Evolutionary conservation across 352 stramenopile genomes (phyloP).

Genomic region (Globisporangium apiculatum): DNA sequence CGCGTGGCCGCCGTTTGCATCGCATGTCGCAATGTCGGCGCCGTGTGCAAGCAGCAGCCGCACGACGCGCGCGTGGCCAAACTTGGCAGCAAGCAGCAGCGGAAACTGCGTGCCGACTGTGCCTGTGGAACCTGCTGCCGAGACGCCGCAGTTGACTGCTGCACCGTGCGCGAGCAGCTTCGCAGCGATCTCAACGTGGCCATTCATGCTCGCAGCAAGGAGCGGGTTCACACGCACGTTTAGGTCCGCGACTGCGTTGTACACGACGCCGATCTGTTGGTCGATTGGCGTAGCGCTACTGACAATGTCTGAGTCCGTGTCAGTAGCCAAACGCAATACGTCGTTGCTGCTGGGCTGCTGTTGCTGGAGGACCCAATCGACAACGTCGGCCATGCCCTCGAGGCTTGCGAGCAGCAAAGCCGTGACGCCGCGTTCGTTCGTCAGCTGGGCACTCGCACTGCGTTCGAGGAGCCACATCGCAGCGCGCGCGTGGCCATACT

Average conservation of each 20-base stretch:
- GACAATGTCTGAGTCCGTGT: background rate
- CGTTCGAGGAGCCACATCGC: conserved; percentile 50
- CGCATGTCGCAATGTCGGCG: conserved; percentile 25
- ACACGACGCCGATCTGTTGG: conserved; percentile 57
- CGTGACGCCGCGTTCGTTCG: conserved; percentile 72
- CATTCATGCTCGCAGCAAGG: conserved; percentile 67
- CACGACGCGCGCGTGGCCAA: conserved; percentile 86
- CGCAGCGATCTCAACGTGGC: conserved; percentile 43
- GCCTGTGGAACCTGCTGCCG: conserved; percentile 7
- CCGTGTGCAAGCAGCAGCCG: conserved; percentile 53
- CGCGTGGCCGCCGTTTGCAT: conserved; percentile 41
- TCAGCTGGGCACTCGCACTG: conserved; percentile 28
- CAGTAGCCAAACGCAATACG: too few relatives aligned
- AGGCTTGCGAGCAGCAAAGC: conserved; percentile 61
- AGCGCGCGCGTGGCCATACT: conserved; percentile 49
- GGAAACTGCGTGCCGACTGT: conserved; percentile 24
- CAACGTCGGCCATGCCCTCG: conserved; percentile 45
- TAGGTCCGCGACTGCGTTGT: conserved; percentile 55
- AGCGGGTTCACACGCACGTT: conserved; percentile 55
- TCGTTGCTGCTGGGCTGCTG: background rate
- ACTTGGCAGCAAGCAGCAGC: conserved; percentile 89
- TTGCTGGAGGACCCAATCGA: conserved; percentile 30
- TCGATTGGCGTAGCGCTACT: conserved; percentile 18
- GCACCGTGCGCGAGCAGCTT: conserved; percentile 36
- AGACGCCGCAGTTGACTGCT: conserved; percentile 14